Evolutionary conservation across 345 rosid genomes (phyloP).

Genomic region (Orychophragmus violaceus): DNA sequence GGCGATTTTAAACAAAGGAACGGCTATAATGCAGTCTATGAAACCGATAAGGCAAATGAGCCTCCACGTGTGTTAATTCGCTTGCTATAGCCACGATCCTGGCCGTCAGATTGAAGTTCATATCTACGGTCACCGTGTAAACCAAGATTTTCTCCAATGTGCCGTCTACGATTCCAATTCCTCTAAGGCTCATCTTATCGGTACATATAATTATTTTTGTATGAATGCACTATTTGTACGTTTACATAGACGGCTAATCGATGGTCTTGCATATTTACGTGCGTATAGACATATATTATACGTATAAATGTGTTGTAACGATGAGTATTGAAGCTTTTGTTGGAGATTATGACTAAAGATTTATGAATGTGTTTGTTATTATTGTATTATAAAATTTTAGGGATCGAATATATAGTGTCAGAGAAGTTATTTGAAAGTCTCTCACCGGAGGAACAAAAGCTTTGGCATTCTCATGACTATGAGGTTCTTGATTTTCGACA

Average conservation of each 20-base stretch:
- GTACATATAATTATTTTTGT: conserved; percentile 24
- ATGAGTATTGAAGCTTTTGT: neutral
- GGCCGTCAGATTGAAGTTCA: conserved; percentile 69
- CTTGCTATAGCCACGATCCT: conserved; percentile 70
- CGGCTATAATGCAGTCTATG: conserved; percentile 58
- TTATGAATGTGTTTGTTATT: neutral
- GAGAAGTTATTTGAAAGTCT: conserved; percentile 55
- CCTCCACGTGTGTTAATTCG: conserved; percentile 72
- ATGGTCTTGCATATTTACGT: neutral
- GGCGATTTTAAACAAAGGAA: conserved; percentile 43
- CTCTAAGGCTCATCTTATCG: conserved; percentile 55
- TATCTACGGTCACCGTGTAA: conserved; percentile 52
- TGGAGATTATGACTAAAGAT: neutral
- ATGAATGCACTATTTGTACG: no score
- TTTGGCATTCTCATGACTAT: conserved; percentile 89
- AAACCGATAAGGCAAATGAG: conserved; percentile 58
- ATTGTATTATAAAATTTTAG: conserved; percentile 25
- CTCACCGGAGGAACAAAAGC: conserved; percentile 64
- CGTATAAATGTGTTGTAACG: neutral
- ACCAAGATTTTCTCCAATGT: conserved; percentile 79
- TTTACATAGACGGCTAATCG: no score
- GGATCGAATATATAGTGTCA: conserved; percentile 68
- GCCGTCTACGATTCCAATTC: conserved; percentile 64
- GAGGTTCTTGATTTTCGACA: conserved; percentile 37
- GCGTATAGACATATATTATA: neutral